Evolutionary conservation across 2,329 filamentous ascomycete genomes (phyloP).

Genomic region (Pestalotiopsis sp.): DNA sequence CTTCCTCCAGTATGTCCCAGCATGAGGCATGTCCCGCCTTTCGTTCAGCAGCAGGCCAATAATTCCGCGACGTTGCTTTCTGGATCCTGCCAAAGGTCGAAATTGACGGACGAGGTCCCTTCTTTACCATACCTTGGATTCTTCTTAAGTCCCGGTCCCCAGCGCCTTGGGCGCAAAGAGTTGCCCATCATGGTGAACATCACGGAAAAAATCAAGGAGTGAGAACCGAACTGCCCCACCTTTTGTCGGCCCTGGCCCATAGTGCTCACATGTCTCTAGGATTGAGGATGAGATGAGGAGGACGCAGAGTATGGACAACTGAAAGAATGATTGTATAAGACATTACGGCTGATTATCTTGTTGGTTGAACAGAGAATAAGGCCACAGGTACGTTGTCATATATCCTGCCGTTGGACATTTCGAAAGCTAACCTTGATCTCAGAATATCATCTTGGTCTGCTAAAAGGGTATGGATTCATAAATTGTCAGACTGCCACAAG

Average conservation of each 20-base stretch:
- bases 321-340: not conserved
- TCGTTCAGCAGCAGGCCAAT: not conserved
- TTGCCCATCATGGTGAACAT: slow-evolving; percentile 89
- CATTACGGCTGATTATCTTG: slow-evolving; percentile 18
- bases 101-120: not conserved
- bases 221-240: slow-evolving; percentile 35
- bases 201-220: slow-evolving; percentile 99
- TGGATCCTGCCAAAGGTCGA: not conserved
- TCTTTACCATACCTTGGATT: not conserved
- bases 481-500: not conserved
- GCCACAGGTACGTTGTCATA: slow-evolving; percentile 71
- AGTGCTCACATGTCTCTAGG: slow-evolving; percentile 53
- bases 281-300: slow-evolving; percentile 99
- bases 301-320: slow-evolving; percentile 81
- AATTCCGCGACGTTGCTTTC: not conserved
- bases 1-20: not conserved
- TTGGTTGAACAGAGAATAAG: slow-evolving; percentile 81
- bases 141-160: not conserved
- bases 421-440: slow-evolving; percentile 5
- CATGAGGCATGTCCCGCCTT: not conserved
- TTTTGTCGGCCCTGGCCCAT: slow-evolving; percentile 8
- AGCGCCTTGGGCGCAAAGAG: slow-evolving; percentile 14
- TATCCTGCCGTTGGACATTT: not conserved
- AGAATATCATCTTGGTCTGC: slow-evolving; percentile 97
- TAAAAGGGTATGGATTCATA: slow-evolving; percentile 77